These are phyloP conservation scores for Alloteropsis angusta DNA, from an alignment of 202 grass and related monocot species.

Conservation along the genomic window DNA sequence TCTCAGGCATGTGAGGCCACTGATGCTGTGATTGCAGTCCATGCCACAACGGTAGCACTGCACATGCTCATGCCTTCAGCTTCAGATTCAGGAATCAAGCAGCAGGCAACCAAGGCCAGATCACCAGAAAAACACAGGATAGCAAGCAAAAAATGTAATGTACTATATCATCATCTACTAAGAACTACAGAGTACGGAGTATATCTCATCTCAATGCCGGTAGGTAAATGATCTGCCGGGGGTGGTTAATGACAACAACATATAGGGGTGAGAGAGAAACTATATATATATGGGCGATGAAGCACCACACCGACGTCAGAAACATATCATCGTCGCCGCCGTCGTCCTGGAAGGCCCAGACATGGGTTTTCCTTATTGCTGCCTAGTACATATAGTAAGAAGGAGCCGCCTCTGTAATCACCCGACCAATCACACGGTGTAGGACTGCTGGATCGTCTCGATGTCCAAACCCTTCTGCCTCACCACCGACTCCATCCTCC, in stretches of 20 bases:
- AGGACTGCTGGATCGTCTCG: conserved; percentile 67
- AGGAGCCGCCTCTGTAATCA: not conserved
- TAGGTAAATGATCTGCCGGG: conserved; percentile 2
- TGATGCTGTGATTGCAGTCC: not conserved
- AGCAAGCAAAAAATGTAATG: conserved; percentile 9
- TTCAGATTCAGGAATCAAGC: not conserved
- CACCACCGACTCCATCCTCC: conserved; percentile 62
- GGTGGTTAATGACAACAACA: conserved; percentile 15
- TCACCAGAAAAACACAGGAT: not conserved
- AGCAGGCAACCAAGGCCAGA: not conserved
- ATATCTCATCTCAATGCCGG: not conserved
- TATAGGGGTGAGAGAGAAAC: not conserved
- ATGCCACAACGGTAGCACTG: not conserved
- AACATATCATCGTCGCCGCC: not conserved
- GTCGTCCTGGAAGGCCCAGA: not conserved
- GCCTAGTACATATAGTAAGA: conserved; percentile 8
- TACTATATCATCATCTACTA: not conserved
- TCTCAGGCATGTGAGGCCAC: not conserved
- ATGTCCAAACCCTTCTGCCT: conserved; percentile 69
- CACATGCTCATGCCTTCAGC: not conserved
- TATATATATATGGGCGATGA: not conserved
- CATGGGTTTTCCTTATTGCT: conserved; percentile 5
- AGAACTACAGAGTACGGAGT: not conserved
- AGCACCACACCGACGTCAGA: conserved; percentile 18
- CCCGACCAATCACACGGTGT: conserved; percentile 46